Percentiles rank a stretch among this genome's conserved stretches.
phyloP scores from a whole-genome alignment of 2,329 filamentous ascomycete genomes.

The Pestalotiopsis sp. region DNA sequence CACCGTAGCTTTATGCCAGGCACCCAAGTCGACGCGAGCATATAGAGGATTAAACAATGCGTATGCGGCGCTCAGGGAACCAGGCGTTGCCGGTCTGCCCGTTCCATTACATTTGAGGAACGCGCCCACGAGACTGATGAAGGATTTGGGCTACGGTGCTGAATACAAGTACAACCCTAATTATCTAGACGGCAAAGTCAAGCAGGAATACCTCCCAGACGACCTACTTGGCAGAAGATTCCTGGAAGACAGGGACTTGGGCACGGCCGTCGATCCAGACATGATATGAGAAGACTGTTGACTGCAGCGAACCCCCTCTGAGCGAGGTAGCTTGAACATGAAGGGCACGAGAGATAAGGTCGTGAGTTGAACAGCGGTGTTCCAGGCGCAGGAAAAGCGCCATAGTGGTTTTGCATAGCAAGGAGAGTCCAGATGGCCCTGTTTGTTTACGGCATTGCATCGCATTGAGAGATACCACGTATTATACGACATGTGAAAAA shows the following conservation, averaged over 20 bases:
- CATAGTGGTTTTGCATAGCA: neutral
- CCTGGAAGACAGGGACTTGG: constrained; percentile 78
- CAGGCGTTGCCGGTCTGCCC: constrained; percentile 77
- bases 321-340: neutral
- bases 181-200: constrained; percentile 78
- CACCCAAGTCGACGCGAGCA: constrained; percentile 83
- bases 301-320: neutral
- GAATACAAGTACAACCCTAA: constrained; percentile 98
- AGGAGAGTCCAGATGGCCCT: neutral
- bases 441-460: neutral
- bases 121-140: constrained; percentile 90
- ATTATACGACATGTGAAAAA: neutral
- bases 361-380: neutral
- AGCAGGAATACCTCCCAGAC: constrained; percentile 89
- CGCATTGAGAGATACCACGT: neutral
- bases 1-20: constrained; percentile 76
- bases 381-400: neutral
- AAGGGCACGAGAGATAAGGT: neutral
- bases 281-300: constrained; percentile 40
- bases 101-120: constrained; percentile 89
- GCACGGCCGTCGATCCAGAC: constrained; percentile 75
- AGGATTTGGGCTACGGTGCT: constrained; percentile 84
- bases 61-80: constrained; percentile 76
- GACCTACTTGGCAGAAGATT: constrained; percentile 71
- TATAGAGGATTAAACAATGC: constrained; percentile 84